Base-by-base conservation (phyloP, 805 yeast species). In the Monosporozyma aquatica region DNA sequence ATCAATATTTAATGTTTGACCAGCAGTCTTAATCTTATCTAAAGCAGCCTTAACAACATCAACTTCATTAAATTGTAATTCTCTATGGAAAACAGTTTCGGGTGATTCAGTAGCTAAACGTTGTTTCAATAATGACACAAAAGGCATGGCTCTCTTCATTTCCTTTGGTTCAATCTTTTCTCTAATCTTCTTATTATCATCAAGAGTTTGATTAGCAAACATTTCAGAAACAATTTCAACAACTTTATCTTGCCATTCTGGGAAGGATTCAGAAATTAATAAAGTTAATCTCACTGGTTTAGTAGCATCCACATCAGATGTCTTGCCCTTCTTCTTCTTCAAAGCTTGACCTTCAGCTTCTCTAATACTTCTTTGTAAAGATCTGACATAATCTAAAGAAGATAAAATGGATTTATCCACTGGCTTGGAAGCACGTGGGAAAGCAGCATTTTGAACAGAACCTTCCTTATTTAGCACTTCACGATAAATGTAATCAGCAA, bases 61-160 rank as follows among this genome's bases (percentile, higher is more conserved):
- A 37, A 72, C 62, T 71, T 92, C 98, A 63, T 80, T 72, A 65
- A 87, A 92, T 26, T 80, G 72, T 52, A 90, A 76, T 66, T 89
- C 82, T 69, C 97, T 78, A 72, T 87, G 81, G 72, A 92, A 87
- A 21, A 92, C 95, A 41, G 75, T 75, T 42, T 75, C 77, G 15
- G 95, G 80, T 24, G 80, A 65, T 59, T 84, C 94, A 30, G 71
- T 66, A 37, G 51, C 47, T 51, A 92, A 72, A 68, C 95, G 79
- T 60, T 81, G 85, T 66, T 92, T 89, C 64, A 92, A 70, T 53
- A 77, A 69, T 50, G 90, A 80, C 47, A 92, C 87, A 64, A 89
- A 90, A 46, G 97, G 97, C 97, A 92, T 92, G 46, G 95, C 97
- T 55, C 94, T 82, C 75, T 92, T 92, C 84, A 89, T 85, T 57